phyloP scores from a whole-genome alignment of 2,329 filamentous ascomycete species.

The Fusarium sp. region DNA sequence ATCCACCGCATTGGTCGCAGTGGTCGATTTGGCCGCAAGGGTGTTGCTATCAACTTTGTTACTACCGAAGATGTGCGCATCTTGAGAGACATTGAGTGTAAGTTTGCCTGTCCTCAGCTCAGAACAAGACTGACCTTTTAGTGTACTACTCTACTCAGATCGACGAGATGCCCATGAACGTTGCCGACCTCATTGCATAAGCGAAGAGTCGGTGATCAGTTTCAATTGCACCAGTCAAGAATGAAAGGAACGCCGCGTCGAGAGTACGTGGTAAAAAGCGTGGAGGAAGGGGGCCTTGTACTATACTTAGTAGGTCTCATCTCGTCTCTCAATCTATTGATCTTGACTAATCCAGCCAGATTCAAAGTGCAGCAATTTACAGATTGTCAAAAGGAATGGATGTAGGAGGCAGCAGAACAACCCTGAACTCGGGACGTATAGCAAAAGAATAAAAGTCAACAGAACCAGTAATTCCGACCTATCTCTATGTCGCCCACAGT shows the following conservation, averaged over 20 bases:
- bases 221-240: neutral
- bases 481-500: conserved; percentile 24
- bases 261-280: conserved; percentile 32
- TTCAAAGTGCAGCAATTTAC: conserved; percentile 8
- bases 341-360: conserved; percentile 12
- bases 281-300: conserved; percentile 52
- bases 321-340: neutral
- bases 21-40: conserved; percentile 96
- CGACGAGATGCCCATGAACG: conserved; percentile 99
- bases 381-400: conserved; percentile 25
- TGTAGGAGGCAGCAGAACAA: conserved; percentile 9
- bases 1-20: conserved; percentile 98
- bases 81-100: conserved; percentile 94
- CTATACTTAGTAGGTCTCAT: conserved; percentile 41
- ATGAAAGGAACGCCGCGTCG: conserved; percentile 28
- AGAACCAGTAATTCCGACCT: conserved; percentile 6
- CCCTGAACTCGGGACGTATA: conserved; percentile 5
- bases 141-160: conserved; percentile 98
- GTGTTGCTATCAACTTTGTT: conserved; percentile 99
- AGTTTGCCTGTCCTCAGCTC: conserved; percentile 53
- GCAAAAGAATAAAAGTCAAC: conserved; percentile 13
- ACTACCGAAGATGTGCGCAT: conserved; percentile 98
- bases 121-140: conserved; percentile 57
- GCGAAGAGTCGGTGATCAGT: neutral
- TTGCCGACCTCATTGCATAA: conserved; percentile 71